These are phyloP conservation scores for Cafeteria roenbergensis DNA, from an alignment of 108 stramenopile species.

Conservation along the genomic window DNA sequence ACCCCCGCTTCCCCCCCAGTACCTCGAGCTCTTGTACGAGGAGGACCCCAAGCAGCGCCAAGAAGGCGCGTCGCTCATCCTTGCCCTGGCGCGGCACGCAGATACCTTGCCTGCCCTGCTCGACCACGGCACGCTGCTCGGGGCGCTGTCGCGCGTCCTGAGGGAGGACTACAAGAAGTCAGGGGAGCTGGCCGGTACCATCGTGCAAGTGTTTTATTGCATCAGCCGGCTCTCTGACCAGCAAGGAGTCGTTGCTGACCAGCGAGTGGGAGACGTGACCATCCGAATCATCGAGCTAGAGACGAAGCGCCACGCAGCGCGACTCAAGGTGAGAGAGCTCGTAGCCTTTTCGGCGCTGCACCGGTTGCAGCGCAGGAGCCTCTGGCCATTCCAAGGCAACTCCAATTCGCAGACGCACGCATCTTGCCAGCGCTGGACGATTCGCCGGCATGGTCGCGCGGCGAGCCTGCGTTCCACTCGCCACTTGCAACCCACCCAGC, in stretches of 20 bases:
- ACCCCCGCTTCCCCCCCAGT: too few relatives aligned
- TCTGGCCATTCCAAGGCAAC: too few relatives aligned
- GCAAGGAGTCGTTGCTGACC: slow-evolving; percentile 35
- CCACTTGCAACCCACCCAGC: too few relatives aligned
- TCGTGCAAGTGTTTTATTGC: slow-evolving; percentile 42
- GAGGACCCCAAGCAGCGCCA: slow-evolving; percentile 15
- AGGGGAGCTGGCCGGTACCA: slow-evolving; percentile 40
- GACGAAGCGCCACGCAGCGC: slow-evolving; percentile 13
- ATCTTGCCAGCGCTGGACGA: too few relatives aligned
- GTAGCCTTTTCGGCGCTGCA: too few relatives aligned
- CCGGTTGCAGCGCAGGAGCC: too few relatives aligned
- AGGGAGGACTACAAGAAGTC: slow-evolving; percentile 47
- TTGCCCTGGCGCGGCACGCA: slow-evolving; percentile 39
- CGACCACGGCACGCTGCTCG: slow-evolving; percentile 47
- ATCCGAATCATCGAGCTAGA: not conserved
- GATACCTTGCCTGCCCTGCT: slow-evolving; percentile 42
- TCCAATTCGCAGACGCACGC: too few relatives aligned
- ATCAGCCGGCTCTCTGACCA: slow-evolving; percentile 52
- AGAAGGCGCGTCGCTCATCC: slow-evolving; percentile 38
- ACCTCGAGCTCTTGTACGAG: slow-evolving; percentile 48
- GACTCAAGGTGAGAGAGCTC: slow-evolving; percentile 1
- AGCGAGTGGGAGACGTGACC: slow-evolving; percentile 25
- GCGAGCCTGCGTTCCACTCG: too few relatives aligned
- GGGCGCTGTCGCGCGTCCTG: slow-evolving; percentile 42
- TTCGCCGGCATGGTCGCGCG: too few relatives aligned